Evolutionary conservation across 768 basidiomycete genomes (phyloP).

Genomic region (Lactifluus piperatus): DNA sequence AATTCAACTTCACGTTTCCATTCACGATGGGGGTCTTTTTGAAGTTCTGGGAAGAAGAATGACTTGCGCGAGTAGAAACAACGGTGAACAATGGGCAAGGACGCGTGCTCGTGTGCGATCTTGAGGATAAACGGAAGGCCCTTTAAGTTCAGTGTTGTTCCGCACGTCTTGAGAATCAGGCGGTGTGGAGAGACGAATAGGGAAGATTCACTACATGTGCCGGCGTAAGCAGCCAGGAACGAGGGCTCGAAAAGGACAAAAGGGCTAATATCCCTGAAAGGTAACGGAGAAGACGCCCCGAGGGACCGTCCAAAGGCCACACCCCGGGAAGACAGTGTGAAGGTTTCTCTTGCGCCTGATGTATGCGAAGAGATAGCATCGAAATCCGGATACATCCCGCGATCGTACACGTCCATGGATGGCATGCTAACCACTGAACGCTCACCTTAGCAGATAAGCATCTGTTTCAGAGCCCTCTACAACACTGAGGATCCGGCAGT

Average conservation of each 20-base stretch:
- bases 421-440: neutral
- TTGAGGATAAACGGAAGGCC: constrained; percentile 92
- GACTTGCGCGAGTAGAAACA: constrained; percentile 98
- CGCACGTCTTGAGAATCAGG: constrained; percentile 97
- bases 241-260: neutral
- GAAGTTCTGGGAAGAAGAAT: constrained; percentile 98
- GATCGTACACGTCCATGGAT: neutral
- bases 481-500: constrained; percentile 91
- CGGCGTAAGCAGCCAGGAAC: constrained; percentile 16
- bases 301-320: neutral
- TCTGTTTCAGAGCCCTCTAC: constrained; percentile 86
- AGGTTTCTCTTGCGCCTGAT: neutral
- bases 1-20: constrained; percentile 92
- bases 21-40: constrained; percentile 83
- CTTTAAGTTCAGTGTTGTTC: constrained; percentile 94
- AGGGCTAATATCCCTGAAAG: constrained; percentile 1
- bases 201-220: constrained; percentile 79
- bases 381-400: neutral
- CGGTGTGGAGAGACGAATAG: constrained; percentile 92
- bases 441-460: constrained; percentile 92
- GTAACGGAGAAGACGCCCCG: constrained; percentile 3
- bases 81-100: constrained; percentile 64
- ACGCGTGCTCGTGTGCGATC: constrained; percentile 69
- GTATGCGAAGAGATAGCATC: neutral
- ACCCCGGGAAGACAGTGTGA: neutral